phyloP scores from a whole-genome alignment of 2,329 filamentous ascomycete genomes.

The Sporothrix dimorphospora region DNA sequence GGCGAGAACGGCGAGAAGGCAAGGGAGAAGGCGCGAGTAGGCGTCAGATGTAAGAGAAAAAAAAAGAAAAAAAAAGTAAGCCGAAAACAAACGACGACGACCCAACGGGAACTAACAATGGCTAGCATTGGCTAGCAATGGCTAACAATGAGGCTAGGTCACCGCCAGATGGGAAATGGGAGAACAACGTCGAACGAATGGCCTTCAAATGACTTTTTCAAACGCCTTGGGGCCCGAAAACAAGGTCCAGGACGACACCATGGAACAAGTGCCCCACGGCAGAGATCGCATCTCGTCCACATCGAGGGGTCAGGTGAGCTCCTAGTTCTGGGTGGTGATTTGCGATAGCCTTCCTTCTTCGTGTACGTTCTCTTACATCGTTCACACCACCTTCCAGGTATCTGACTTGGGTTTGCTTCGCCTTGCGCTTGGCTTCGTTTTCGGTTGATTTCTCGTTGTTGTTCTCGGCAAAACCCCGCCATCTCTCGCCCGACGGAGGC shows the following conservation, averaged over 20 bases:
- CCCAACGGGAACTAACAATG: neutral
- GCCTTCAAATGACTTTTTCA: neutral
- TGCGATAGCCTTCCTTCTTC: neutral
- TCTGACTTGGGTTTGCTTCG: no score
- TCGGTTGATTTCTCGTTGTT: neutral
- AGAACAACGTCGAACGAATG: slow-evolving; percentile 1
- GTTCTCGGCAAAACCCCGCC: neutral
- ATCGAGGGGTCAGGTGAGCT: slow-evolving; percentile 11
- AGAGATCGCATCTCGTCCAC: neutral
- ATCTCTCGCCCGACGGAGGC: neutral
- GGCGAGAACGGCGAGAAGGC: neutral
- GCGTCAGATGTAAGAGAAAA: neutral
- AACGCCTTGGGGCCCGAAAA: neutral
- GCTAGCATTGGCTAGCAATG: neutral
- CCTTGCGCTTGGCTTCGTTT: neutral
- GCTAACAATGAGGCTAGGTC: slow-evolving; percentile 8
- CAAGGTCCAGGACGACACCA: neutral
- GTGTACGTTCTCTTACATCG: neutral
- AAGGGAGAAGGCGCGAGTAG: neutral
- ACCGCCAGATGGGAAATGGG: slow-evolving; percentile 23
- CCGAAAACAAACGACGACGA: neutral
- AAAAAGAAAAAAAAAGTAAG: neutral
- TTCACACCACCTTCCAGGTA: neutral
- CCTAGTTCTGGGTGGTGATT: neutral
- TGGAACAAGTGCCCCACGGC: neutral